Evolutionary conservation across 495 filamentous ascomycete species (phyloP).

Genomic region (Hypoxylon subgilvum): DNA sequence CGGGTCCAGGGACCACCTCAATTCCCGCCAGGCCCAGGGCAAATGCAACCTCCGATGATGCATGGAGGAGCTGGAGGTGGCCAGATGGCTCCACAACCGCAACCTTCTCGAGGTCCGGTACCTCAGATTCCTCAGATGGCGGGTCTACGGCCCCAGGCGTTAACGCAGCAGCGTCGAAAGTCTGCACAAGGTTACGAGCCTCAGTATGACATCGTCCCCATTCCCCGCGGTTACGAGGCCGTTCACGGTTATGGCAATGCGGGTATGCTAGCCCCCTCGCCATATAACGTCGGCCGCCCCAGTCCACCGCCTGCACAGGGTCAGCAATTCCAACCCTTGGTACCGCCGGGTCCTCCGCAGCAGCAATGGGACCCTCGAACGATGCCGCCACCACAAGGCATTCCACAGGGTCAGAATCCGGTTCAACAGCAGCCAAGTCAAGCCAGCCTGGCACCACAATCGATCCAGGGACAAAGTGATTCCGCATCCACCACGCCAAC

Average conservation of each 20-base stretch:
- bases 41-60: conserved; percentile 28
- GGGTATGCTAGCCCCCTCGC: conserved; percentile 40
- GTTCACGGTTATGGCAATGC: conserved; percentile 53
- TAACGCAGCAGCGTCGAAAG: conserved; percentile 9
- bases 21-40: conserved; percentile 13
- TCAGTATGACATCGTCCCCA: conserved; percentile 53
- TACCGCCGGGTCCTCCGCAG: conserved; percentile 9
- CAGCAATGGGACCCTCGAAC: conserved; percentile 34
- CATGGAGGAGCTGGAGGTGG: conserved; percentile 31
- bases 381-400: conserved; percentile 6
- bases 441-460: conserved; percentile 5
- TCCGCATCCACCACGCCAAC: conserved; percentile 19
- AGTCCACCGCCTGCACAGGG: conserved; percentile 14
- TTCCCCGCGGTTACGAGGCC: conserved; percentile 52
- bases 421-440: conserved; percentile 10
- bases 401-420: conserved; percentile 6
- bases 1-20: conserved; percentile 23
- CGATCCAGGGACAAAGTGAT: conserved; percentile 10
- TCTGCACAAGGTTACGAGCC: conserved; percentile 38
- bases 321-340: conserved; percentile 24
- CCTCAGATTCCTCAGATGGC: conserved; percentile 6
- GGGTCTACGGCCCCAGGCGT: conserved; percentile 10
- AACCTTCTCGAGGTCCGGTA: conserved; percentile 11
- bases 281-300: conserved; percentile 44
- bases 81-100: conserved; percentile 1